These are phyloP conservation scores for Heteromeles arbutifolia DNA, from an alignment of 306 rosid genomes.

Conservation along the genomic window DNA sequence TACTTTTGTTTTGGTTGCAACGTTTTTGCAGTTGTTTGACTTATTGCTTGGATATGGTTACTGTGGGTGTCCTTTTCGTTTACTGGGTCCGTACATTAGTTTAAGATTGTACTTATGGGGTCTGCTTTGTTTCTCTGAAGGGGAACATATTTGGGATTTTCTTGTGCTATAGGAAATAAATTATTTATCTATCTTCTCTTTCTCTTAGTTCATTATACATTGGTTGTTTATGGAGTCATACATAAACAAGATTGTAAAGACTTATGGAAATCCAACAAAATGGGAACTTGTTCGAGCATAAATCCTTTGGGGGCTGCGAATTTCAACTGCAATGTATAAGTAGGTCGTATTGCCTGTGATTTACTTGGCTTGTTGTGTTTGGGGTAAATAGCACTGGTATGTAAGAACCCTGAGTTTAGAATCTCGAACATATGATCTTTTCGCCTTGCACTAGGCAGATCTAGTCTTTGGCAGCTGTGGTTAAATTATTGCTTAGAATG, in stretches of 20 bases:
- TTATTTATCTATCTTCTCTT: not conserved
- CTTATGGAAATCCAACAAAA: not conserved
- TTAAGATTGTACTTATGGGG: not conserved
- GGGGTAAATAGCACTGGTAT: not conserved
- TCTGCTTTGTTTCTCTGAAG: not conserved
- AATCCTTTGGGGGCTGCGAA: not conserved
- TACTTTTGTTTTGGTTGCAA: not conserved
- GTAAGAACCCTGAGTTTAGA: not conserved
- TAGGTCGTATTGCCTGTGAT: not conserved
- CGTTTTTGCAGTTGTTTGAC: not conserved
- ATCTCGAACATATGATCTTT: not conserved
- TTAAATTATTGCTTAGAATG: not conserved
- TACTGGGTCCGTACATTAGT: not conserved
- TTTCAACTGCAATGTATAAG: not conserved
- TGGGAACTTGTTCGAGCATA: not conserved
- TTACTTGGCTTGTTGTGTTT: not conserved
- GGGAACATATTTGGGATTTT: not conserved
- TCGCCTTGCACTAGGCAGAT: not conserved
- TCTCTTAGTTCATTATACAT: not conserved
- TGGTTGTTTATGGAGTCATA: not conserved
- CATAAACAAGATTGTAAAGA: not conserved
- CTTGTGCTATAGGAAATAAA: not conserved
- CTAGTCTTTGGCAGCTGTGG: not conserved
- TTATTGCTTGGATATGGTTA: not conserved
- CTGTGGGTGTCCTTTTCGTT: not conserved